These are phyloP conservation scores for Saturnispora sekii DNA, from an alignment of 805 yeast species.

Conservation along the genomic window DNA sequence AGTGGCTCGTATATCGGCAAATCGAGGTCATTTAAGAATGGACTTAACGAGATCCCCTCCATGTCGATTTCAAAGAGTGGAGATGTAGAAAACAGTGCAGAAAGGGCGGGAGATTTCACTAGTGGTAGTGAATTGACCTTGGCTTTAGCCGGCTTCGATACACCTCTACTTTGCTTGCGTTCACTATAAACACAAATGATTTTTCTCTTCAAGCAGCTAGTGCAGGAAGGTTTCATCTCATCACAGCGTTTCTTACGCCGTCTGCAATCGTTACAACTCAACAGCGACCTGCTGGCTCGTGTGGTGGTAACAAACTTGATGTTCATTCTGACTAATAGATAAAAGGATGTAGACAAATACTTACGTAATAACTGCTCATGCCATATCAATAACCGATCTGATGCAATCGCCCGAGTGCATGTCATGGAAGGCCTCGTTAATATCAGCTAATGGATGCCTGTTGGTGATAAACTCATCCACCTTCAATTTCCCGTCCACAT, in stretches of 20 bases:
- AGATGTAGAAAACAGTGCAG: neutral
- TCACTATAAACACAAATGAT: conserved; percentile 28
- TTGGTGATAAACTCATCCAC: conserved; percentile 95
- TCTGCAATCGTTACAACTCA: conserved; percentile 27
- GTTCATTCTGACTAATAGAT: conserved; percentile 5
- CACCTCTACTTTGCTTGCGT: neutral
- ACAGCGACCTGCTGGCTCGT: conserved; percentile 4
- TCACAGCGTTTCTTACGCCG: conserved; percentile 39
- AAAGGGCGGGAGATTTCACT: too few relatives aligned
- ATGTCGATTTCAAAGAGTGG: neutral
- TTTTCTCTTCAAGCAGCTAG: conserved; percentile 27
- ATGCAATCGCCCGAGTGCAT: conserved; percentile 91
- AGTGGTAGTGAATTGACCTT: neutral
- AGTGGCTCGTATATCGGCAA: neutral
- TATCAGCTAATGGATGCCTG: conserved; percentile 65
- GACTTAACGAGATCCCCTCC: neutral
- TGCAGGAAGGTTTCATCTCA: conserved; percentile 33
- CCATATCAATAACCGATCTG: conserved; percentile 62
- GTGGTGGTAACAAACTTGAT: conserved; percentile 8
- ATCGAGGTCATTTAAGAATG: neutral
- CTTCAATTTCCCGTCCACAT: conserved; percentile 68
- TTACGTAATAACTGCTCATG: conserved; percentile 3
- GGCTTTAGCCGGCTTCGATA: neutral
- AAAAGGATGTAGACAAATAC: neutral
- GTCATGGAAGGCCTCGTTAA: conserved; percentile 87